Conservation (phyloP, 768 basidiomycete genomes). For the Collybiopsis confluens region DNA sequence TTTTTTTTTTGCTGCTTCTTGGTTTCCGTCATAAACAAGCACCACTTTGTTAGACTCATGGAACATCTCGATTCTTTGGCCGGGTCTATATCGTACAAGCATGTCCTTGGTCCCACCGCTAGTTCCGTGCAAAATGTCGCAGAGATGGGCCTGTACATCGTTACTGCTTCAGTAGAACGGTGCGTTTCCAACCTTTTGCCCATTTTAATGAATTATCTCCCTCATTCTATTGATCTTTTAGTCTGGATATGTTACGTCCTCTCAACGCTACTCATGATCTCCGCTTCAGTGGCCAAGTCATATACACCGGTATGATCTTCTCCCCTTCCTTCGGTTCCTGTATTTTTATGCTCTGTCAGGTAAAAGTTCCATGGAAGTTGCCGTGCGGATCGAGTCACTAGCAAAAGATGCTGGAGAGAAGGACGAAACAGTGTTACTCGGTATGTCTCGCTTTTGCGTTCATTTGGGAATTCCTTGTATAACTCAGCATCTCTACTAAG, state of each 20-base stretch:
- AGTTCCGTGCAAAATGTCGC: constrained; percentile 49
- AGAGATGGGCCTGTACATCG: constrained; percentile 73
- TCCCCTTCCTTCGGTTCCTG: too few species aligned
- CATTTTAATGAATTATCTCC: neutral
- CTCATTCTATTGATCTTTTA: constrained; percentile 19
- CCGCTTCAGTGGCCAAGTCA: constrained; percentile 74
- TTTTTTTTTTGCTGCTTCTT: neutral
- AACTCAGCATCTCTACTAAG: too few species aligned
- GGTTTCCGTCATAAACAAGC: neutral
- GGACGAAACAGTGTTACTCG: constrained; percentile 64
- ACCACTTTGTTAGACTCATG: constrained; percentile 46
- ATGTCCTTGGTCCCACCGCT: constrained; percentile 67
- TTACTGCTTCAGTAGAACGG: constrained; percentile 82
- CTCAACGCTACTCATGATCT: constrained; percentile 62
- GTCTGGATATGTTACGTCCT: constrained; percentile 63
- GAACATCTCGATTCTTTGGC: constrained; percentile 83
- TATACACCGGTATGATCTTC: constrained; percentile 80
- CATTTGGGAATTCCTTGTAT: too few species aligned
- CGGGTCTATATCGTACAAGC: constrained; percentile 80
- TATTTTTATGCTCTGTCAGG: too few species aligned
- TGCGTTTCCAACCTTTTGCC: constrained; percentile 17
- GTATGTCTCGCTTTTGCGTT: constrained; percentile 25
- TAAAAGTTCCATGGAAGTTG: constrained; percentile 78
- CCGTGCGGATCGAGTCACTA: constrained; percentile 75
- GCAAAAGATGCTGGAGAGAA: constrained; percentile 29